Conservation (phyloP, 2,329 filamentous ascomycete species). For the Sarocladium oryzae region DNA sequence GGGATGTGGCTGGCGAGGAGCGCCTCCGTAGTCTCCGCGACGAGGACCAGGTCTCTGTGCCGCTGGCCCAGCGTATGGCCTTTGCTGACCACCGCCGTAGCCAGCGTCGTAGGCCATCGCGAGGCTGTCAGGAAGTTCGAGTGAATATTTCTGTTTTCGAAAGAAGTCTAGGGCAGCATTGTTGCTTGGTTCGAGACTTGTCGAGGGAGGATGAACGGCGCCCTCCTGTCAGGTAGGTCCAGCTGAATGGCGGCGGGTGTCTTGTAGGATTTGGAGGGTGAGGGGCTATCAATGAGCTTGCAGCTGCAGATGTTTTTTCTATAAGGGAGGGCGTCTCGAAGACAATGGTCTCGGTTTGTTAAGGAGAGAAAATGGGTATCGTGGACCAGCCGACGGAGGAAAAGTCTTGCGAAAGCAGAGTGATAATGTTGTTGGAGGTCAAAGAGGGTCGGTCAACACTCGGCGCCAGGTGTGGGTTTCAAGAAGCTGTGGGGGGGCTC, state of each 20-base stretch:
- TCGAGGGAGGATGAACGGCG: too few species aligned
- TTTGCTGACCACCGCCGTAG: conserved; percentile 33
- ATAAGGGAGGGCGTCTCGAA: background rate
- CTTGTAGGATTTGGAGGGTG: background rate
- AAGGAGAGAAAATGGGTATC: background rate
- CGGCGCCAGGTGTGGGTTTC: conserved; percentile 7
- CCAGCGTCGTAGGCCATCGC: conserved; percentile 46
- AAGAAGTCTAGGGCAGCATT: background rate
- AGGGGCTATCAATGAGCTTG: too few species aligned
- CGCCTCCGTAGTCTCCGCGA: conserved; percentile 23
- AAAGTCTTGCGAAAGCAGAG: conserved; percentile 5
- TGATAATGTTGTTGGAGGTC: conserved; percentile 6
- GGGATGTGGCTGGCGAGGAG: conserved; percentile 19
- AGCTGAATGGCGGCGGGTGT: too few species aligned
- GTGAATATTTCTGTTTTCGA: background rate
- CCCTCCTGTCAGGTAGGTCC: too few species aligned
- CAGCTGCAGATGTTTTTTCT: background rate
- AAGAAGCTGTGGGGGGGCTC: conserved; percentile 2
- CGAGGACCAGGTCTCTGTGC: conserved; percentile 33
- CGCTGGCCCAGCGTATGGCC: conserved; percentile 41
- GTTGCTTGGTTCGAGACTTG: background rate
- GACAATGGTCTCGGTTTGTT: background rate
- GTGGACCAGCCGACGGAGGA: conserved; percentile 7
- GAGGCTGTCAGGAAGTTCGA: background rate
- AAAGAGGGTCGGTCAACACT: conserved; percentile 5